Conservation (phyloP, 805 yeast species). For the Candida golubevii region DNA sequence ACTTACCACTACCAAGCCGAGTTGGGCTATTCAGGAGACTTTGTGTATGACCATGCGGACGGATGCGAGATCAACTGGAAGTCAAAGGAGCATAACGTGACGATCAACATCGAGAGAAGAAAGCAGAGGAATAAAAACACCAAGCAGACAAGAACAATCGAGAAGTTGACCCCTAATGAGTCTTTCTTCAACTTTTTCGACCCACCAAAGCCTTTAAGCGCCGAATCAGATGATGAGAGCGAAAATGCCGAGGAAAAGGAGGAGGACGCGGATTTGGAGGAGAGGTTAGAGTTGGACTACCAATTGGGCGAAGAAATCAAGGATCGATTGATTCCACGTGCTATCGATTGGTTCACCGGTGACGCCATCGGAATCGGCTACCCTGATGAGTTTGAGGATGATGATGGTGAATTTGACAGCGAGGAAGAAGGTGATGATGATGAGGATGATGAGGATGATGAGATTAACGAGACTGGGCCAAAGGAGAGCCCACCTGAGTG, state of each 20-base stretch:
- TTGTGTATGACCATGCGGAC: slow-evolving; percentile 94
- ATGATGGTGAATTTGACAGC: slow-evolving; percentile 52
- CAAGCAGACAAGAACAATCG: slow-evolving; percentile 92
- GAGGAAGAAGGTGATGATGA: slow-evolving; percentile 24
- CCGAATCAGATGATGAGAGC: slow-evolving; percentile 49
- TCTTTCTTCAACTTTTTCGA: slow-evolving; percentile 94
- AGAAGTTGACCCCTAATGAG: slow-evolving; percentile 89
- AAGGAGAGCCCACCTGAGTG: slow-evolving; percentile 73
- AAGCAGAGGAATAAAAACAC: slow-evolving; percentile 97
- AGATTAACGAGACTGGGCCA: slow-evolving; percentile 47
- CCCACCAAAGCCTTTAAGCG: slow-evolving; percentile 78
- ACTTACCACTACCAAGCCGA: slow-evolving; percentile 92
- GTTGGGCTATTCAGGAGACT: slow-evolving; percentile 91
- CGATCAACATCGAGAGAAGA: slow-evolving; percentile 84
- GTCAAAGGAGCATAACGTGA: slow-evolving; percentile 74
- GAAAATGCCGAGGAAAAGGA: slow-evolving; percentile 54
- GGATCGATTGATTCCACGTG: slow-evolving; percentile 93
- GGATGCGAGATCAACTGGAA: slow-evolving; percentile 85
- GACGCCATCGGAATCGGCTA: slow-evolving; percentile 77
- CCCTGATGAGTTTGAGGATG: slow-evolving; percentile 58
- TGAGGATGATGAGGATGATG: slow-evolving; percentile 60
- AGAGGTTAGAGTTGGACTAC: slow-evolving; percentile 84
- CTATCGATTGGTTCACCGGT: slow-evolving; percentile 98
- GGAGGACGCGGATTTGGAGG: slow-evolving; percentile 72
- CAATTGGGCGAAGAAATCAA: slow-evolving; percentile 94